Conservation (phyloP, 371 early-diverging fungal genomes). For the Chytridium lagenaria region DNA sequence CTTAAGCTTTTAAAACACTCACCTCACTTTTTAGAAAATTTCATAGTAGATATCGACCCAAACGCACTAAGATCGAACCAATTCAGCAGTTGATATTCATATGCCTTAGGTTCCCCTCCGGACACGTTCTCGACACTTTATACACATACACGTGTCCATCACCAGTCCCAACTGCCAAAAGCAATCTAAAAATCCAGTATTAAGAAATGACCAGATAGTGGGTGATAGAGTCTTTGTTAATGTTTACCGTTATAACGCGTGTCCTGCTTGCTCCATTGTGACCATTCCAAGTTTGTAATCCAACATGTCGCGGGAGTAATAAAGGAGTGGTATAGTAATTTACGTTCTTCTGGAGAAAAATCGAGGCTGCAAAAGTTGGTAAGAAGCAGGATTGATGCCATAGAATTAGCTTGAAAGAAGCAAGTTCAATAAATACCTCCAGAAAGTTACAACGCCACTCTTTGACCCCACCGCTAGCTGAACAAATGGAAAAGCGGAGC, state of each 20-base stretch:
- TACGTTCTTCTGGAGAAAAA: too few relatives aligned
- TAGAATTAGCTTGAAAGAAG: neutral
- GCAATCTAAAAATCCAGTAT: neutral
- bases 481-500: neutral
- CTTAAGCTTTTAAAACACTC: too few relatives aligned
- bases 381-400: too few relatives aligned
- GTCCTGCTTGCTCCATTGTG: neutral
- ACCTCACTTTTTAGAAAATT: neutral
- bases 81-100: neutral
- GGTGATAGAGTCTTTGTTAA: too few relatives aligned
- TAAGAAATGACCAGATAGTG: too few relatives aligned
- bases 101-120: neutral
- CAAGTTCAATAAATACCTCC: slow-evolving; percentile 1
- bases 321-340: too few relatives aligned
- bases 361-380: too few relatives aligned
- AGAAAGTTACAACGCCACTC: neutral
- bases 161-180: neutral
- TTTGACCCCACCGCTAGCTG: neutral
- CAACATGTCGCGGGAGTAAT: too few relatives aligned
- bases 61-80: neutral
- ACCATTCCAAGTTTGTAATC: neutral
- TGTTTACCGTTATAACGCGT: neutral
- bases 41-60: neutral
- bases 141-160: neutral
- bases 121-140: neutral